Evolutionary conservation across 768 basidiomycete genomes (phyloP), one percentile per base, ranked within the genome.

Genomic region (Chlorophyllum brunneum): DNA sequence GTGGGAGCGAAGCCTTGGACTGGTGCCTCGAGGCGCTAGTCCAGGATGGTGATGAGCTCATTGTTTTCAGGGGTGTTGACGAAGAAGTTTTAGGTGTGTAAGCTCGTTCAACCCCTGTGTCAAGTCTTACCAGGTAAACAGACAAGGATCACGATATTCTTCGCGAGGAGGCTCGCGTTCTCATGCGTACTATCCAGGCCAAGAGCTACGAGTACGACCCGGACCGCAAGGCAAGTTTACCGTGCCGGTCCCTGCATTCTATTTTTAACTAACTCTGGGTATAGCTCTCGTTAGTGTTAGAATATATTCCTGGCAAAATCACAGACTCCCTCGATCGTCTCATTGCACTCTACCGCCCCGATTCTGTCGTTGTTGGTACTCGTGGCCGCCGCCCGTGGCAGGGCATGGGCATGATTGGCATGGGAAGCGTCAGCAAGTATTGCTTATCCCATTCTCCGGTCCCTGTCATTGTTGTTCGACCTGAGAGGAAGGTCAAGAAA

Each of bases 391-490:
- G 73, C 15, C 61, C 70, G 15, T 73, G 72, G 61, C 70, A 74
- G 50, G 68, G 58, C 45, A 60, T 76, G 61, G 68, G 67, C 8
- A 54, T 59, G 43, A 56, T 59, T 26, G 66, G 74, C 3, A 76
- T 81, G 42, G 79, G 79, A 4, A 79, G 78, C 50, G 70, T 81
- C 18, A 78, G 75, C 73, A 77, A 77, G 69, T 88, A 91, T 63
- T 92, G 89, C 56, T 80, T 97, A 37, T 86, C 88, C 15, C 93
- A 91, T 63, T 94, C 92, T 0, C 93, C 95, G 1, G 92, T 99
- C 0, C 95, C 95, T 2, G 90, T 97, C 59, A 93, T 98, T 56
- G 95, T 98, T 46, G 94, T 98, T 36, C 79, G 92, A 2, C 92
- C 93, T 1, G 90, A 92, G 60, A 78, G 89, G 31, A 92, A 94